Percentiles rank a stretch among this genome's conserved stretches.
These are phyloP conservation scores for Suhomyces terraborum DNA, from an alignment of 1,139 yeast genomes.

Conservation along the genomic window DNA sequence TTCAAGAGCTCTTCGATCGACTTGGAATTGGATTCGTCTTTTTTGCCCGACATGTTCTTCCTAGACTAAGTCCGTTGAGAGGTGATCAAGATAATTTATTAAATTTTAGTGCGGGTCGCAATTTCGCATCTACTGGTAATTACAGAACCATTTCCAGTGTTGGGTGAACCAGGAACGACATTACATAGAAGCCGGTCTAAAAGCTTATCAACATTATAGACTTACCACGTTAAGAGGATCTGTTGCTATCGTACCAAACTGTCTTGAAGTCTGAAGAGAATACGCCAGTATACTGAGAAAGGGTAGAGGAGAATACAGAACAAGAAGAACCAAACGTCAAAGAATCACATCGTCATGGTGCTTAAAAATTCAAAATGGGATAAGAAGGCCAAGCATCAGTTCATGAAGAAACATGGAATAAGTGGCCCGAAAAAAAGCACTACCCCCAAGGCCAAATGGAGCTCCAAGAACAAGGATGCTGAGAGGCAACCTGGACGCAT, in stretches of 20 bases:
- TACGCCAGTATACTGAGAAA: too few relatives aligned
- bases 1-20: conserved; percentile 53
- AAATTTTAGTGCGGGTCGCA: background rate
- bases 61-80: background rate
- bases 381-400: conserved; percentile 43
- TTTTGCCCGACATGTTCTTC: conserved; percentile 14
- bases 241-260: too few relatives aligned
- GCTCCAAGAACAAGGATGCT: conserved; percentile 28
- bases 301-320: too few relatives aligned
- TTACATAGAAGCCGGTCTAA: too few relatives aligned
- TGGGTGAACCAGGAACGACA: too few relatives aligned
- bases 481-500: conserved; percentile 14
- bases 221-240: too few relatives aligned
- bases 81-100: background rate
- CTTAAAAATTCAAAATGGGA: conserved; percentile 50
- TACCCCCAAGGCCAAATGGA: conserved; percentile 38
- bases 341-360: conserved; percentile 36
- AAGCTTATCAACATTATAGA: too few relatives aligned
- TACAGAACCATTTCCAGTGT: too few relatives aligned
- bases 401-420: conserved; percentile 44
- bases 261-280: too few relatives aligned
- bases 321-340: too few relatives aligned
- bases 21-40: conserved; percentile 24
- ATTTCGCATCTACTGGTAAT: background rate
- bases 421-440: conserved; percentile 2